Evolutionary conservation across 192 early-diverging fungal species (phyloP).

Genomic region (Borealophlyctis nickersoniae): DNA sequence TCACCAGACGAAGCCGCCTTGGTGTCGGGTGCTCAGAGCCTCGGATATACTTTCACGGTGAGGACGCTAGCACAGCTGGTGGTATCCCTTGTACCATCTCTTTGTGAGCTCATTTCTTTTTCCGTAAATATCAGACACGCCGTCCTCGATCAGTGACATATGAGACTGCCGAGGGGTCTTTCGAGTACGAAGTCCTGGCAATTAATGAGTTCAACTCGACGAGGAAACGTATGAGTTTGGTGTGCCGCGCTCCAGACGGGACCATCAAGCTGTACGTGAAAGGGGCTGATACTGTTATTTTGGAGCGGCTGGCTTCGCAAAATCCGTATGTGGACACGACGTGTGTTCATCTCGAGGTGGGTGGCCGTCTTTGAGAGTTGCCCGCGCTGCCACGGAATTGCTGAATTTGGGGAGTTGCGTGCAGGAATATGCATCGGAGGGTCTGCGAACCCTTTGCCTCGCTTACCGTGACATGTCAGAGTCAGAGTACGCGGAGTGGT

Average conservation of each 20-base stretch:
- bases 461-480: constrained; percentile 88
- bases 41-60: constrained; percentile 53
- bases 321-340: constrained; percentile 42
- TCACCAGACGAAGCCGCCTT: constrained; percentile 97
- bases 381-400: background rate
- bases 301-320: constrained; percentile 72
- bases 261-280: constrained; percentile 85
- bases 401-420: constrained; percentile 40
- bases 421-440: constrained; percentile 94
- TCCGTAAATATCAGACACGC: constrained; percentile 36
- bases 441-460: constrained; percentile 92
- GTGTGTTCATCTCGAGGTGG: constrained; percentile 42
- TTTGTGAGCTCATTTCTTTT: too few species aligned
- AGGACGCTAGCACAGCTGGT: too few species aligned
- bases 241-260: constrained; percentile 85
- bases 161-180: constrained; percentile 36
- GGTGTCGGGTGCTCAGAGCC: constrained; percentile 59
- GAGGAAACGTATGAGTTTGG: constrained; percentile 92
- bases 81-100: background rate
- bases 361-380: background rate
- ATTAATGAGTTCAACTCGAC: constrained; percentile 98
- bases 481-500: constrained; percentile 83
- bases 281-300: constrained; percentile 96
- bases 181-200: constrained; percentile 87
- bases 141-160: constrained; percentile 52